phyloP scores from a whole-genome alignment of 768 basidiomycete genomes.

The Clavaria fumosa region DNA sequence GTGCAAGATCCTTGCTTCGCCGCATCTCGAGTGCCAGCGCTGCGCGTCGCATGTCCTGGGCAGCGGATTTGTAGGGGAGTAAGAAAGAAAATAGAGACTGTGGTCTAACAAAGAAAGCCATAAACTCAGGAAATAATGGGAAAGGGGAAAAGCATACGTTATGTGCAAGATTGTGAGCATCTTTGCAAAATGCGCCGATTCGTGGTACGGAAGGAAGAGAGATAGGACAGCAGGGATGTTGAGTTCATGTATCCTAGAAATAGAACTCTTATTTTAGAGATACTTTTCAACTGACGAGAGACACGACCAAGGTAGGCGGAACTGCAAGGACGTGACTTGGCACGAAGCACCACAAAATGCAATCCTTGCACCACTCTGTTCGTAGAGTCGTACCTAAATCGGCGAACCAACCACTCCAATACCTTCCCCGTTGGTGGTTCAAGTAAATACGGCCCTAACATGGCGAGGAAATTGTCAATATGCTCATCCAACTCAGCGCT shows the following conservation, averaged over 20 bases:
- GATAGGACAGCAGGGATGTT: conserved; percentile 66
- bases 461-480: conserved; percentile 45
- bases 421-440: conserved; percentile 70
- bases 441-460: conserved; percentile 70
- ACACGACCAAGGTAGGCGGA: too few relatives aligned
- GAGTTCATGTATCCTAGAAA: conserved; percentile 75
- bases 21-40: conserved; percentile 69
- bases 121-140: neutral
- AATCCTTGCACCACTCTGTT: too few relatives aligned
- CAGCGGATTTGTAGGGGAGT: conserved; percentile 58
- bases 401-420: conserved; percentile 86
- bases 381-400: conserved; percentile 89
- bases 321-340: too few relatives aligned
- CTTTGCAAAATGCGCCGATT: conserved; percentile 86
- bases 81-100: conserved; percentile 56
- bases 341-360: too few relatives aligned
- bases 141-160: conserved; percentile 29
- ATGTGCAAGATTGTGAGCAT: conserved; percentile 79
- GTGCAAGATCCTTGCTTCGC: conserved; percentile 51
- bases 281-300: too few relatives aligned
- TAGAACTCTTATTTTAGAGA: conserved; percentile 3
- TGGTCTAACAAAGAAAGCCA: conserved; percentile 25
- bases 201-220: conserved; percentile 88
- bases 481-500: conserved; percentile 45
- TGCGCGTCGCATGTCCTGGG: conserved; percentile 55